Evolutionary conservation across 202 grass and related monocot genomes (phyloP).

Genomic region (Schoenoplectus tabernaemontani): DNA sequence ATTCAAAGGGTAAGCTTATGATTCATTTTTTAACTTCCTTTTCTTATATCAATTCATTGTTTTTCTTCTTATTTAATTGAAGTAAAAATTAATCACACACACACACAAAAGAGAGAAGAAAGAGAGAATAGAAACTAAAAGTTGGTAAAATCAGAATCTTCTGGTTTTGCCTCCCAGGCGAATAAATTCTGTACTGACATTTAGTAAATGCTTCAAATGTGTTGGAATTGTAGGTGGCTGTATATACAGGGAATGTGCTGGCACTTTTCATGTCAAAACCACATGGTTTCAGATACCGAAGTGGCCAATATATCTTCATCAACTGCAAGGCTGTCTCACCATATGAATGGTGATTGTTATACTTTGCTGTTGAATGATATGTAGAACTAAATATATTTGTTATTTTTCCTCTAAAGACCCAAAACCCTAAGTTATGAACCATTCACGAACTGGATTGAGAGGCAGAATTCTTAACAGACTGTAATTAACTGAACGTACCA

Average conservation of each 20-base stretch:
- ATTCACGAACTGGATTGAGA: background rate
- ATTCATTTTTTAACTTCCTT: slow-evolving; percentile 9
- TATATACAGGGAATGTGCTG: slow-evolving; percentile 74
- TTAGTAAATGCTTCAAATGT: background rate
- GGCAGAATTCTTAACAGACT: background rate
- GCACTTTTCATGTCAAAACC: slow-evolving; percentile 88
- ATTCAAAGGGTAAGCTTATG: slow-evolving; percentile 57
- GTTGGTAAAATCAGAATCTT: background rate
- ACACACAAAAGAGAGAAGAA: background rate
- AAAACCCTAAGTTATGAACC: too few species aligned
- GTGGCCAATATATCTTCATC: slow-evolving; percentile 82
- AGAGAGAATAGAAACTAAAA: background rate
- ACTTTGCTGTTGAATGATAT: slow-evolving; percentile 1
- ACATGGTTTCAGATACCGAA: slow-evolving; percentile 62
- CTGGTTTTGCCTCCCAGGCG: background rate
- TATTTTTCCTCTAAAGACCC: background rate
- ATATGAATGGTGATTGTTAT: slow-evolving; percentile 56
- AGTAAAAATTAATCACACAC: background rate
- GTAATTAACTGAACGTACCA: background rate
- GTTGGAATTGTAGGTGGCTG: slow-evolving; percentile 47
- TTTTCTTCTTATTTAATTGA: slow-evolving; percentile 1
- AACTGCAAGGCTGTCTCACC: slow-evolving; percentile 69
- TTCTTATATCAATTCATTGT: background rate
- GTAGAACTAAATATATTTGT: background rate
- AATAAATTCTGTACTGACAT: background rate